phyloP scores from a whole-genome alignment of 1,139 yeast species.

The Geotrichum phurueaensis region DNA sequence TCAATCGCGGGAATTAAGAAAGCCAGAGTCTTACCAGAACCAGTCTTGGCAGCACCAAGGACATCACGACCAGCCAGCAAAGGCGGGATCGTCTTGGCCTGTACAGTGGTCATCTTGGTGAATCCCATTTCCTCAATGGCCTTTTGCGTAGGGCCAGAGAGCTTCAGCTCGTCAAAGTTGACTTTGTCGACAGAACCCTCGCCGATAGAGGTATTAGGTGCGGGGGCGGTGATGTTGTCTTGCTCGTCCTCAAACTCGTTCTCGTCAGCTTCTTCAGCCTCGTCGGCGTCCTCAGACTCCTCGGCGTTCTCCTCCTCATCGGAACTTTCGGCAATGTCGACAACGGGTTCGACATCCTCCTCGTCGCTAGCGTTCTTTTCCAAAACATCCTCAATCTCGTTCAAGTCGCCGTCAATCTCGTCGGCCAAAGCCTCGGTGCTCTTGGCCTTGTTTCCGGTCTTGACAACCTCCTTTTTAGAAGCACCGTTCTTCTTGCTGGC shows the following conservation, averaged over 20 bases:
- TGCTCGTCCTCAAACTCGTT: slow-evolving; percentile 22
- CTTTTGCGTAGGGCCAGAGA: slow-evolving; percentile 72
- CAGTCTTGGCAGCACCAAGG: slow-evolving; percentile 96
- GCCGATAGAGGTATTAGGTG: slow-evolving; percentile 20
- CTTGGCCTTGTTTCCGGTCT: slow-evolving; percentile 19
- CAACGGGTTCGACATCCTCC: slow-evolving; percentile 22
- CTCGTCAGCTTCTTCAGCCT: slow-evolving; percentile 22
- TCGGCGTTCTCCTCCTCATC: slow-evolving; percentile 23
- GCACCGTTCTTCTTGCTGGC: slow-evolving; percentile 14
- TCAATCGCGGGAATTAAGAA: slow-evolving; percentile 94
- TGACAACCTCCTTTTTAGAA: slow-evolving; percentile 20
- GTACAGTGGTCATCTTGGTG: slow-evolving; percentile 84
- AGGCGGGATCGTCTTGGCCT: slow-evolving; percentile 92
- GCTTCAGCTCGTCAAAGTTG: slow-evolving; percentile 51
- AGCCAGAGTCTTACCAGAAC: slow-evolving; percentile 95
- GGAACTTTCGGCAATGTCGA: slow-evolving; percentile 25
- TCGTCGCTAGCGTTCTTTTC: slow-evolving; percentile 22
- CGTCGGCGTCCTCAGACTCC: slow-evolving; percentile 24
- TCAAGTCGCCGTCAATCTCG: slow-evolving; percentile 27
- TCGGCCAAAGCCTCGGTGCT: slow-evolving; percentile 26
- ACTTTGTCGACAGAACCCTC: slow-evolving; percentile 21
- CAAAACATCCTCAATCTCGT: slow-evolving; percentile 22
- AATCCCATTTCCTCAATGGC: slow-evolving; percentile 87
- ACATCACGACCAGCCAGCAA: slow-evolving; percentile 92
- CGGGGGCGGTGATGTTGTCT: slow-evolving; percentile 27